Conservation (phyloP, 2,329 filamentous ascomycete genomes). For the Celoporthe dispersa region DNA sequence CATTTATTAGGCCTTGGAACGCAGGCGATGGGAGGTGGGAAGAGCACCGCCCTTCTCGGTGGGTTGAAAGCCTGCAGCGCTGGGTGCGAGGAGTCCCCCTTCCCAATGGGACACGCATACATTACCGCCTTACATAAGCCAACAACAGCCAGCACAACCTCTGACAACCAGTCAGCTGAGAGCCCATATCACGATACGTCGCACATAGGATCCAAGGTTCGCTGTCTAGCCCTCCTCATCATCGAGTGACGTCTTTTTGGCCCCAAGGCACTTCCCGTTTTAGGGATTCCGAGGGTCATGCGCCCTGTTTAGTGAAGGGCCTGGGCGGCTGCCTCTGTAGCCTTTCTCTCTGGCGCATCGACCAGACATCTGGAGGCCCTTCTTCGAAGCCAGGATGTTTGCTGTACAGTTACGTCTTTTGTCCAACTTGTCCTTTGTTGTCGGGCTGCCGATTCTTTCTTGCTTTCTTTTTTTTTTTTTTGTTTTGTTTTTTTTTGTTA, state of each 20-base stretch:
- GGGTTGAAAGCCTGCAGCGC: neutral
- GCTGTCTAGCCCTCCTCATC: neutral
- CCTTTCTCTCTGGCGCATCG: neutral
- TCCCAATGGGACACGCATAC: neutral
- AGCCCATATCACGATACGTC: neutral
- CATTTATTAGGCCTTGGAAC: constrained; percentile 1
- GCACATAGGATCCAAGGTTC: neutral
- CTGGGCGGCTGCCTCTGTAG: neutral
- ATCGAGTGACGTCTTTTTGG: constrained; percentile 1
- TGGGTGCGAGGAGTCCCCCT: neutral
- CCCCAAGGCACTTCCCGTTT: neutral
- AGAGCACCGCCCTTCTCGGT: neutral
- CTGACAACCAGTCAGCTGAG: too few relatives aligned
- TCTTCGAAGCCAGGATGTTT: neutral
- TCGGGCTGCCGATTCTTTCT: neutral
- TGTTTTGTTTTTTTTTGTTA: too few relatives aligned
- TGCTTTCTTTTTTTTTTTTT: too few relatives aligned
- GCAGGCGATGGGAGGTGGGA: neutral
- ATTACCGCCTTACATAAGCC: neutral
- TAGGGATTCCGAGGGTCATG: neutral
- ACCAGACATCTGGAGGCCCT: neutral
- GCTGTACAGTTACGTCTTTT: constrained; percentile 4
- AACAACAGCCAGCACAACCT: neutral
- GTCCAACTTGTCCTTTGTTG: neutral
- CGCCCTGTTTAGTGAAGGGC: neutral